Evolutionary conservation across 345 rosid genomes (phyloP).

Genomic region (Lepidium sativum): DNA sequence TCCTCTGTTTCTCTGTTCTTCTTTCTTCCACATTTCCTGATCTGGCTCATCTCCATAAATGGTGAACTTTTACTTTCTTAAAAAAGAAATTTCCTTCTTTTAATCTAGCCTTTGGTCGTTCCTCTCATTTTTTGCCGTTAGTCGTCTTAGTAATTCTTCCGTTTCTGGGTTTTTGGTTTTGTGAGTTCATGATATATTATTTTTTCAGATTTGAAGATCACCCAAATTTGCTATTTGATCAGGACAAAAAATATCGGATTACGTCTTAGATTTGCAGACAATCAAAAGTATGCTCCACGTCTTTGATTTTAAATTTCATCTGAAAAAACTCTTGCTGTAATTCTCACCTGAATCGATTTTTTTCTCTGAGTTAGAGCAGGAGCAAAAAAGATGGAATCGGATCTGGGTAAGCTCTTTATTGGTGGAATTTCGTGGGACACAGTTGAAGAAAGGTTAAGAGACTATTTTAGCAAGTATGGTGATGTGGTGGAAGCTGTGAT

Average conservation of each 20-base stretch:
- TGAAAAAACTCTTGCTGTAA: not conserved
- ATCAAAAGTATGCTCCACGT: slow-evolving; percentile 5
- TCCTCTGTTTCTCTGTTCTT: slow-evolving; percentile 40
- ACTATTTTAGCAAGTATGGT: slow-evolving; percentile 76
- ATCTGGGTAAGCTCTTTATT: slow-evolving; percentile 97
- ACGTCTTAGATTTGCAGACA: slow-evolving; percentile 17
- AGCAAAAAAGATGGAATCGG: slow-evolving; percentile 72
- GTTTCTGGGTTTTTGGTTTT: slow-evolving; percentile 16
- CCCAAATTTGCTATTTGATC: slow-evolving; percentile 3
- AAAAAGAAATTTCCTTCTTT: slow-evolving; percentile 11
- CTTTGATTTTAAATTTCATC: not conserved
- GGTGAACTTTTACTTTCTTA: slow-evolving; percentile 29
- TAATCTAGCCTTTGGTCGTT: not conserved
- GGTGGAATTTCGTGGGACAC: slow-evolving; percentile 99
- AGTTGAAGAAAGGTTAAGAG: slow-evolving; percentile 80
- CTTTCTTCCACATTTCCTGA: slow-evolving; percentile 38
- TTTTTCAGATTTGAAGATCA: slow-evolving; percentile 15
- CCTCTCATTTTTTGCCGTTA: not conserved
- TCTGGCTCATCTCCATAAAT: slow-evolving; percentile 46
- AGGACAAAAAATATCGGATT: slow-evolving; percentile 6
- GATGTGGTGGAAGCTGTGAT: slow-evolving; percentile 91
- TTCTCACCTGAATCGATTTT: not conserved
- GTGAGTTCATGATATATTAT: slow-evolving; percentile 4
- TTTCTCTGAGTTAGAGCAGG: slow-evolving; percentile 11
- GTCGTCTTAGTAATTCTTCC: not conserved